These are phyloP conservation scores for Cryptococcus amylolentus DNA, from an alignment of 1,284 basidiomycete species.

Conservation along the genomic window DNA sequence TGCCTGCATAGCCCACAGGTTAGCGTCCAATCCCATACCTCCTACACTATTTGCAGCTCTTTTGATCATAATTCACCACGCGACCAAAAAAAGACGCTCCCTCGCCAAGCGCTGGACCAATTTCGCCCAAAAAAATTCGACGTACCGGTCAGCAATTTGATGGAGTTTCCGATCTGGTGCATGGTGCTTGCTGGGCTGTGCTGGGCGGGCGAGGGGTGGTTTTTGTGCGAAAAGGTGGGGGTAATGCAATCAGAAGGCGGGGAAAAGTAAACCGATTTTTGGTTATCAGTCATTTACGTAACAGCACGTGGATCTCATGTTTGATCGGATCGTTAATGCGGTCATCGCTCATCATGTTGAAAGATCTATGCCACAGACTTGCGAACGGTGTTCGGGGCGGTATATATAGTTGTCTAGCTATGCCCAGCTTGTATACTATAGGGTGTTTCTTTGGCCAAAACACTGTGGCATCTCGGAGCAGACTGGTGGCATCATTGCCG, in stretches of 20 bases:
- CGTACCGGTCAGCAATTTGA: slow-evolving; percentile 86
- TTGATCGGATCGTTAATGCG: too few species aligned
- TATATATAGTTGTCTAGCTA: too few species aligned
- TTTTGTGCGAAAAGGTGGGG: neutral
- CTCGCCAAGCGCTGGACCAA: neutral
- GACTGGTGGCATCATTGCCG: too few species aligned
- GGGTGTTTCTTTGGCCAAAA: too few species aligned
- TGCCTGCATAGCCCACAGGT: slow-evolving; percentile 59
- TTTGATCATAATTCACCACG: neutral
- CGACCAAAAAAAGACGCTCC: neutral
- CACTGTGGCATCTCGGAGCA: too few species aligned
- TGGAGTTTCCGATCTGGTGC: slow-evolving; percentile 79
- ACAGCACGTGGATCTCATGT: too few species aligned
- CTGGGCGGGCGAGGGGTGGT: neutral
- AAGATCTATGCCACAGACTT: too few species aligned
- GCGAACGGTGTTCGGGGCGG: too few species aligned
- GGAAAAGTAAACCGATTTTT: neutral
- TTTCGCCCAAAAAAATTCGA: neutral
- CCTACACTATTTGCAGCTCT: too few species aligned
- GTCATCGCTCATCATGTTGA: too few species aligned
- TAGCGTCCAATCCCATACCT: neutral
- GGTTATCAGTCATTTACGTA: too few species aligned
- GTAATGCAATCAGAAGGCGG: neutral
- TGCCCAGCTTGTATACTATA: too few species aligned
- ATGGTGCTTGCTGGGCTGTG: slow-evolving; percentile 24